These are phyloP conservation scores for Auricularia auricula-judae DNA, from an alignment of 768 basidiomycete genomes.

Conservation along the genomic window DNA sequence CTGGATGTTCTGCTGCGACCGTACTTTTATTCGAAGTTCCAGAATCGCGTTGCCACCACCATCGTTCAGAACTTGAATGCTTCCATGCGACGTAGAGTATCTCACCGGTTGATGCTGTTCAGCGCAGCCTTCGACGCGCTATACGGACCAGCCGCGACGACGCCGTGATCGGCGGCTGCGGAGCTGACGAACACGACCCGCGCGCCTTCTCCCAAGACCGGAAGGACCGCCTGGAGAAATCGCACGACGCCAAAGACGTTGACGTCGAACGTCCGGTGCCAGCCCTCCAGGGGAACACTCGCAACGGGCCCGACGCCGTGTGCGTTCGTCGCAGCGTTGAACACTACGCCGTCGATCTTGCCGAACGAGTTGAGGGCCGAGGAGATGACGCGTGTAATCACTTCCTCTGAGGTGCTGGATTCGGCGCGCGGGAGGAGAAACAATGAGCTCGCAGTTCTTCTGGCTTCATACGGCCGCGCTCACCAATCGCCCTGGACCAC, in stretches of 20 bases:
- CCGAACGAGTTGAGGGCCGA: background rate
- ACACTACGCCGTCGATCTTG: background rate
- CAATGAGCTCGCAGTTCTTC: no score
- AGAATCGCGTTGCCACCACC: no score
- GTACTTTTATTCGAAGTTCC: background rate
- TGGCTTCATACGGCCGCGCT: no score
- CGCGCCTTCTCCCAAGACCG: background rate
- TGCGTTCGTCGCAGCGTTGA: background rate
- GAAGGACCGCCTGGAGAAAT: background rate
- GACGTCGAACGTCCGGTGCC: background rate
- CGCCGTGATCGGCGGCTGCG: background rate
- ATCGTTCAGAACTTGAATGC: no score
- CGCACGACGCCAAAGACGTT: background rate
- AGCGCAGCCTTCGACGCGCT: background rate
- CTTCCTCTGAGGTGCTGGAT: background rate
- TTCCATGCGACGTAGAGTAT: no score
- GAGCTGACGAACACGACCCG: background rate
- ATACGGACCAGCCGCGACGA: background rate
- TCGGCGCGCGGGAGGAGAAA: no score
- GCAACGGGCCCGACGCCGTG: background rate
- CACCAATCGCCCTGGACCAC: no score
- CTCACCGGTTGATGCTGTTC: background rate
- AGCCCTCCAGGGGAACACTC: background rate
- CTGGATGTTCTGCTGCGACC: background rate
- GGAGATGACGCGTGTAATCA: background rate